These are phyloP conservation scores for Gossypium trilobum DNA, from an alignment of 441 rosid genomes.

Conservation along the genomic window DNA sequence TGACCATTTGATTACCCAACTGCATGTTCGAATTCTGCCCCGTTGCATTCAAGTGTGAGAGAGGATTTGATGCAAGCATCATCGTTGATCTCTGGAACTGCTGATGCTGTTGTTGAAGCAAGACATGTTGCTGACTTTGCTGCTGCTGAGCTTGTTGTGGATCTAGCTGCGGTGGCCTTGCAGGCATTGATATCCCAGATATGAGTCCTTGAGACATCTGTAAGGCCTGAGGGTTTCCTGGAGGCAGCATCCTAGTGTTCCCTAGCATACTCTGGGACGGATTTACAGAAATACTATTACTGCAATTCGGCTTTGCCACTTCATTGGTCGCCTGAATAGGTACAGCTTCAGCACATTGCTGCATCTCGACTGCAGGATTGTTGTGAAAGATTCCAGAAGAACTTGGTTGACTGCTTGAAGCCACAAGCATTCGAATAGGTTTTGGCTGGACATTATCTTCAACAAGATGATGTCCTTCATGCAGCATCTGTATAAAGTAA, in stretches of 20 bases:
- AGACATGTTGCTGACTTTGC: conserved; percentile 46
- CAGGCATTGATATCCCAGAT: conserved; percentile 56
- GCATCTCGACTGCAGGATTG: conserved; percentile 46
- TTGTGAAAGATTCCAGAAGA: conserved; percentile 38
- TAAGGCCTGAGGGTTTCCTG: conserved; percentile 61
- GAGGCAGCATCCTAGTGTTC: conserved; percentile 61
- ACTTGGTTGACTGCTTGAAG: conserved; percentile 45
- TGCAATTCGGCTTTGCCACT: conserved; percentile 41
- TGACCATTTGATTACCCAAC: conserved; percentile 65
- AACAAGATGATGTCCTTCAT: conserved; percentile 44
- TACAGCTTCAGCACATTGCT: conserved; percentile 54
- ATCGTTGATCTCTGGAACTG: conserved; percentile 66
- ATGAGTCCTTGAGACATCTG: conserved; percentile 71
- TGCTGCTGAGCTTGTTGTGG: conserved; percentile 36
- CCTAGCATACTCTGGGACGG: conserved; percentile 43
- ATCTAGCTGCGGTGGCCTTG: conserved; percentile 59
- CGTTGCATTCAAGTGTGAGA: conserved; percentile 50
- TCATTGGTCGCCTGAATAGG: conserved; percentile 48
- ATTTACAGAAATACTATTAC: conserved; percentile 40
- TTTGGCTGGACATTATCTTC: conserved; percentile 53
- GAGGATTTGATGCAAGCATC: conserved; percentile 57
- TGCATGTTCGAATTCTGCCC: conserved; percentile 68
- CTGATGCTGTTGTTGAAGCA: conserved; percentile 64
- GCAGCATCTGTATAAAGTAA: conserved; percentile 57
- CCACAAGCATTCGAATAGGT: conserved; percentile 39